These are phyloP conservation scores for Mimosa pudica DNA, from an alignment of 306 rosid genomes.

Conservation along the genomic window DNA sequence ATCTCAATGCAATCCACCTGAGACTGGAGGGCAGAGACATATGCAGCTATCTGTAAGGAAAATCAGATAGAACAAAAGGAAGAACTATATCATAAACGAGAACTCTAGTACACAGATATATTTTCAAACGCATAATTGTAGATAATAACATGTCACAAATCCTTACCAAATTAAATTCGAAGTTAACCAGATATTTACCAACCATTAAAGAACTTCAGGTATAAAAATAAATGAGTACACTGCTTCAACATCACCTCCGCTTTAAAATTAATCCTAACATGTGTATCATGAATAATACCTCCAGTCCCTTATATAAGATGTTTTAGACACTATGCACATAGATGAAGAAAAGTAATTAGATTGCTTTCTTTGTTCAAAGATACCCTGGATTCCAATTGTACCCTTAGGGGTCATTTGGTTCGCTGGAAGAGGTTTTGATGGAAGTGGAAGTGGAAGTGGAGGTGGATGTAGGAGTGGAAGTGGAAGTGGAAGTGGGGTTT, in stretches of 20 bases:
- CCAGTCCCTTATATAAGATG: neutral
- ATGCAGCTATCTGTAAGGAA: constrained; percentile 67
- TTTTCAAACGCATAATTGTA: neutral
- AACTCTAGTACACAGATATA: neutral
- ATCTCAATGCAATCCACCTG: constrained; percentile 84
- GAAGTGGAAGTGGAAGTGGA: too few species aligned
- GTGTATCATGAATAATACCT: neutral
- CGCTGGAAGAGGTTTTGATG: too few species aligned
- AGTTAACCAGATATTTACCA: neutral
- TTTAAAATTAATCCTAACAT: neutral
- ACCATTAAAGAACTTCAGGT: neutral
- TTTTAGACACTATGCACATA: neutral
- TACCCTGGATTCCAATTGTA: neutral
- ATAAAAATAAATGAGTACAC: neutral
- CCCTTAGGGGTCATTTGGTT: too few species aligned
- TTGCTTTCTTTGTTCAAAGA: neutral
- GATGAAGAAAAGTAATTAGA: neutral
- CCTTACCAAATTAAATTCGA: neutral
- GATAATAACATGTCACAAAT: neutral
- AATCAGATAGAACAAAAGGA: neutral
- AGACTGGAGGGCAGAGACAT: constrained; percentile 61
- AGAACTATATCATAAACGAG: neutral
- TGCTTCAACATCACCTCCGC: neutral
- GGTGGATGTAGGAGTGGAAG: too few species aligned
- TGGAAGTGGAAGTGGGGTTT: too few species aligned